Evolutionary conservation across 176 grass and related monocot species (phyloP).

Genomic region (Eragrostis curvula): DNA sequence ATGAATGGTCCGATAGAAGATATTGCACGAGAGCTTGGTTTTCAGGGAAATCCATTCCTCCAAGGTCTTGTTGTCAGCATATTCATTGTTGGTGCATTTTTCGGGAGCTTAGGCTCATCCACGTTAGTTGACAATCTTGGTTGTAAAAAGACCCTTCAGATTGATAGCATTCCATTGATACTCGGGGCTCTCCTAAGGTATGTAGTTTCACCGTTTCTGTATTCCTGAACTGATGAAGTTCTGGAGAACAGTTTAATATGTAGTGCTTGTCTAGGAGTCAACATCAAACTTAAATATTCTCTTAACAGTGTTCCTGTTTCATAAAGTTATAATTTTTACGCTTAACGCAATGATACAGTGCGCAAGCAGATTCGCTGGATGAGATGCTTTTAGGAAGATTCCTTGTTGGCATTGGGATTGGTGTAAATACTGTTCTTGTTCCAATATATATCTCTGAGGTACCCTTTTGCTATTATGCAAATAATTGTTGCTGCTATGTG

Average conservation of each 20-base stretch:
- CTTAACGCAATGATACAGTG: slow-evolving; percentile 52
- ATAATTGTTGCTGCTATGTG: background rate
- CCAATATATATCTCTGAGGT: slow-evolving; percentile 96
- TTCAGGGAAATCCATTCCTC: slow-evolving; percentile 92
- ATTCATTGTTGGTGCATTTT: slow-evolving; percentile 93
- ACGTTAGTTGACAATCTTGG: slow-evolving; percentile 89
- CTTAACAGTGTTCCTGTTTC: background rate
- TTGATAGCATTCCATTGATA: slow-evolving; percentile 85
- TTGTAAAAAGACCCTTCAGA: slow-evolving; percentile 88
- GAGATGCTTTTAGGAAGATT: slow-evolving; percentile 98
- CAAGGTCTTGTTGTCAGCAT: slow-evolving; percentile 99
- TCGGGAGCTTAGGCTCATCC: slow-evolving; percentile 80
- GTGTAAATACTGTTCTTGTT: slow-evolving; percentile 92
- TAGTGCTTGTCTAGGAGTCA: background rate
- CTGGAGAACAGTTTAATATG: slow-evolving; percentile 16
- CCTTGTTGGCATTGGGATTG: slow-evolving; percentile 93
- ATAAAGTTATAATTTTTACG: slow-evolving; percentile 39
- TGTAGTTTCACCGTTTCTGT: slow-evolving; percentile 20
- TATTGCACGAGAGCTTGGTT: slow-evolving; percentile 86
- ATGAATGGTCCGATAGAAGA: slow-evolving; percentile 99
- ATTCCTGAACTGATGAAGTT: slow-evolving; percentile 28
- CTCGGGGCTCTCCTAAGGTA: slow-evolving; percentile 91
- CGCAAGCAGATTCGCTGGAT: slow-evolving; percentile 80
- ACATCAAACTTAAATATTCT: slow-evolving; percentile 17
- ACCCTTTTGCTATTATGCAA: slow-evolving; percentile 33